These are phyloP conservation scores for Ceratobasidium sp. DNA, from an alignment of 1,284 basidiomycete species.

Conservation along the genomic window DNA sequence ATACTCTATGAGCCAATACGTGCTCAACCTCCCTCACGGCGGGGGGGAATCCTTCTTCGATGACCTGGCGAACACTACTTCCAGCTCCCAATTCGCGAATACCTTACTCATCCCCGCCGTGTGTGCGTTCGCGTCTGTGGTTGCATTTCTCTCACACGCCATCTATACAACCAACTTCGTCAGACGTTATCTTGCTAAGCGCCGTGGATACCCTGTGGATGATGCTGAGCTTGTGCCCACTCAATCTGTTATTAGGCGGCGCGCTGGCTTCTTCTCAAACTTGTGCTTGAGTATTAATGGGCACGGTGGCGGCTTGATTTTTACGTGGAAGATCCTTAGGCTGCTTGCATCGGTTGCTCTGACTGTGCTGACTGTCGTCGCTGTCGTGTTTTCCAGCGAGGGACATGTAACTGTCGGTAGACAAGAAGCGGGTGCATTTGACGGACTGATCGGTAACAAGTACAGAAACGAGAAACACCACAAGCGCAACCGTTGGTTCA, in stretches of 20 bases:
- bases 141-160: slow-evolving; percentile 1
- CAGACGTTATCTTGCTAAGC: slow-evolving; percentile 16
- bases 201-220: slow-evolving; percentile 11
- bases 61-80: neutral
- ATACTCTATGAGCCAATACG: slow-evolving; percentile 17
- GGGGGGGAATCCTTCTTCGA: too few species aligned
- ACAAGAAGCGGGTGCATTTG: neutral
- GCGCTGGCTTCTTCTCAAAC: slow-evolving; percentile 42
- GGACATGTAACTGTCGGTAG: neutral
- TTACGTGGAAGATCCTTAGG: slow-evolving; percentile 32
- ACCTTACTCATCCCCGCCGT: slow-evolving; percentile 21
- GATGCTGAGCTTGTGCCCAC: slow-evolving; percentile 1
- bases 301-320: slow-evolving; percentile 30
- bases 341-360: slow-evolving; percentile 32
- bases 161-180: neutral
- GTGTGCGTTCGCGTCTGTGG: slow-evolving; percentile 5
- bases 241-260: slow-evolving; percentile 13
- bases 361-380: slow-evolving; percentile 26
- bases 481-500: slow-evolving; percentile 41
- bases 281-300: slow-evolving; percentile 24
- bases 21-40: too few species aligned
- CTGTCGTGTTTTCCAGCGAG: slow-evolving; percentile 29
- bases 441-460: slow-evolving; percentile 20
- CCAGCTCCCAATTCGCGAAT: neutral
- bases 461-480: slow-evolving; percentile 34